Evolutionary conservation across 306 rosid genomes (phyloP), one percentile per base, ranked within the genome.

Genomic region (Cucurbita ficifolia): DNA sequence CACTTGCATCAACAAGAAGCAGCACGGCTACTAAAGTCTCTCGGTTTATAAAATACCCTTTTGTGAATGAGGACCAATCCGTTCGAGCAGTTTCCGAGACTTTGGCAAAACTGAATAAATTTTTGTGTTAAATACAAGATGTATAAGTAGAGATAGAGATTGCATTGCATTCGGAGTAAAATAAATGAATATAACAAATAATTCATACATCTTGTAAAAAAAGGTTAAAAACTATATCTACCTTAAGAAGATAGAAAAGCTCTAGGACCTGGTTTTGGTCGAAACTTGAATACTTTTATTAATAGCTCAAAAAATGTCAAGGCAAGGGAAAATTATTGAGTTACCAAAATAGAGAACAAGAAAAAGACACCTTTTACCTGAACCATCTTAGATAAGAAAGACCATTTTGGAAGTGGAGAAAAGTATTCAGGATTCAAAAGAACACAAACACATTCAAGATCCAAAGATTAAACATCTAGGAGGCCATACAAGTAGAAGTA

Each of bases 61-160:
- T 90, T 0, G 97, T 93, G 84, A 93, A 93, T 10, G 90, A 81
- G 19, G 97, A 86, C 98, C 97, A 93, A 75, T 93, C 96, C 81
- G 38, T 86, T 78, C 86, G 82, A 64, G 98, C 91, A 40, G 94
- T 82, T 74, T 93, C 96, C 8, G 96, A 74, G 65, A 79, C 97
- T 85, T 87, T 90, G 45, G 97, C 98, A 77, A 90, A 90, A 51
- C 97, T 93, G 79, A 79, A 81, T 63, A 69, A 22, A 81, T 79
- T 72, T 18, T 36, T 35, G 69, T 53, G 45, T 73, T 39, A 52
- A 17, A n/a, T 12, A 46, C 40, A 14, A 68, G 13, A 3, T 45
- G 55, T 51, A 51, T 0, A 12, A 12, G 57, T n/a, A 7, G 10
- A 61, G 21, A 36, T 21, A 22, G 54, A 11, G 19, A 42, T 64